These are phyloP conservation scores for Naganishia randhawae DNA, from an alignment of 768 basidiomycete species.

Conservation along the genomic window DNA sequence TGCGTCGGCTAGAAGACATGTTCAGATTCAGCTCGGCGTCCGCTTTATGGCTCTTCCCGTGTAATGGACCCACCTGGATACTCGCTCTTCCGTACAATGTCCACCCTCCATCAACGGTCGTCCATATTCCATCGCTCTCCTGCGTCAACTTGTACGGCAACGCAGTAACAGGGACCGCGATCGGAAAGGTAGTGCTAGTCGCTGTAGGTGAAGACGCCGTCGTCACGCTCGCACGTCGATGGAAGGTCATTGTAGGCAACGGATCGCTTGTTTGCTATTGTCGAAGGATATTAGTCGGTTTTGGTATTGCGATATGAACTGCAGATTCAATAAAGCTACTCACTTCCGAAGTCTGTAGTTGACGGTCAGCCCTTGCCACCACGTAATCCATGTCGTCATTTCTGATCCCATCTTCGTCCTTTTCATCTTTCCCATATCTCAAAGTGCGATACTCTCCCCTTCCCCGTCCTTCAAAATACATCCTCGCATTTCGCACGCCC, in stretches of 20 bases:
- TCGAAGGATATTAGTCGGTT: neutral
- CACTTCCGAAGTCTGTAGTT: constrained; percentile 1
- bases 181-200: neutral
- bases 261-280: constrained; percentile 9
- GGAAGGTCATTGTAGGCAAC: neutral
- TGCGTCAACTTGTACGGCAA: constrained; percentile 35
- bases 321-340: neutral
- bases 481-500: neutral
- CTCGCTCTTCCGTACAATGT: constrained; percentile 37
- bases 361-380: neutral
- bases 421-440: neutral
- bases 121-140: constrained; percentile 36
- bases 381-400: neutral
- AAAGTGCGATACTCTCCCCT: neutral
- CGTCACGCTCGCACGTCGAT: neutral
- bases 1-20: neutral
- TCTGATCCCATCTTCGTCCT: neutral
- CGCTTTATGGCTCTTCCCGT: neutral
- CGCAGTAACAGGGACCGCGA: constrained; percentile 27
- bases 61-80: constrained; percentile 30
- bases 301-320: neutral
- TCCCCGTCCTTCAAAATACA: neutral
- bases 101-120: constrained; percentile 31
- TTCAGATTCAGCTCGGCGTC: too few species aligned
- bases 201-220: constrained; percentile 14